phyloP scores from a whole-genome alignment of 208 protist species.

The Leishmania tropica region DNA sequence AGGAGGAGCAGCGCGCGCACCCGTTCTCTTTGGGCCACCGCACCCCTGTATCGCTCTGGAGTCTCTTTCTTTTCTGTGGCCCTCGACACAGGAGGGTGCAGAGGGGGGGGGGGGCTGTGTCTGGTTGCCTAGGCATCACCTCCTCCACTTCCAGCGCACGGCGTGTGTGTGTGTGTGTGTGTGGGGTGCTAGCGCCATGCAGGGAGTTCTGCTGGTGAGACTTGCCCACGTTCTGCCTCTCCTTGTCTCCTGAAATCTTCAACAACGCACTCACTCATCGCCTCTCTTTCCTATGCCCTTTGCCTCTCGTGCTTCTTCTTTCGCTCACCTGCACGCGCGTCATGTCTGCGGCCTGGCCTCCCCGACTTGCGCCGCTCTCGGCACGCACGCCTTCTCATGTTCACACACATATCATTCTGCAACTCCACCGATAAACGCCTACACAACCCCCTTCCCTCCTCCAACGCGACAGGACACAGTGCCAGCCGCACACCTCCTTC shows the following conservation, averaged over 20 bases:
- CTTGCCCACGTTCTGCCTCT: neutral
- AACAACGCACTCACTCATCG: neutral
- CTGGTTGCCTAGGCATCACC: neutral
- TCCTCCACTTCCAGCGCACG: neutral
- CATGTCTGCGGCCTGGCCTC: neutral
- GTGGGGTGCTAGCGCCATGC: neutral
- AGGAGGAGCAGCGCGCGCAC: too few relatives aligned
- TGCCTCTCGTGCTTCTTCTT: neutral
- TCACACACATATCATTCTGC: too few relatives aligned
- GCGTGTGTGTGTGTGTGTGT: too few relatives aligned
- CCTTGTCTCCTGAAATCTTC: neutral
- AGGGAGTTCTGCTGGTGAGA: neutral
- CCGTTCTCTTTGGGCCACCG: too few relatives aligned
- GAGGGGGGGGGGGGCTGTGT: neutral
- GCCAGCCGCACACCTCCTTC: too few relatives aligned
- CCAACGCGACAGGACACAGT: constrained; percentile 19
- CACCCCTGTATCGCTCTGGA: too few relatives aligned
- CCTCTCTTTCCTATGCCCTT: neutral
- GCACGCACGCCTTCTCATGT: neutral
- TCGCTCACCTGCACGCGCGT: neutral
- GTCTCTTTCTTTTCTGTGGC: too few relatives aligned
- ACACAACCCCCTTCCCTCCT: neutral
- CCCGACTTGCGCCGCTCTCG: neutral
- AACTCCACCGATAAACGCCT: neutral
- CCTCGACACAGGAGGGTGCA: too few relatives aligned